Base-by-base conservation (phyloP, 1,139 yeast species). In the Arxiozyma slooffiae region DNA sequence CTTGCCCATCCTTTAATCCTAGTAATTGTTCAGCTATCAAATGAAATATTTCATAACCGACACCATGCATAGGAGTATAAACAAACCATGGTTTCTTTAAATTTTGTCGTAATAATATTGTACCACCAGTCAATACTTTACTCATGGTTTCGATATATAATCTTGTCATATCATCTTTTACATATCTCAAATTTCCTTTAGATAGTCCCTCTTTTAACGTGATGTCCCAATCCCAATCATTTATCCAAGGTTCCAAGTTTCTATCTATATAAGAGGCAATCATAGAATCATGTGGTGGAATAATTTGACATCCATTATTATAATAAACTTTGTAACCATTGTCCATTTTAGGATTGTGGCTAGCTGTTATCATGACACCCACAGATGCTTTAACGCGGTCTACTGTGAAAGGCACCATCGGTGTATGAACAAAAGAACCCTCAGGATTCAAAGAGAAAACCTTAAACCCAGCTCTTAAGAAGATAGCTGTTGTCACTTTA, bases 241-340 rank as follows among this genome's bases (percentile, higher is more conserved):
- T 65, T 9, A 62, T 64, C 81, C 86, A 78, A 1, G 95, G 94
- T 3, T 56, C 63, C 57, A 86, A 69, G 62, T 87, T 86, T 16
- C 69, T 60, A 23, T 75, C 74, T 38, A 92, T 92, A 4, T 74
- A 65, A 1, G 64, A 55, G 6, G 96, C 90, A 57, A 92, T 92
- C 1, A 76, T 81, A 5, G 63, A 60, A 62, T 92, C 97, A 62
- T 84, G 87, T 0, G 97, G 97, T 0, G 97, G 94, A 47, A 90
- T 88, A 55, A 92, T 92, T 66, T 92, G 97, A 66, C 97, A 90
- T 6, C 97, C 97, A 62, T 92, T 92, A 17, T 77, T 73, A 79
- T 94, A 88, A 70, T 92, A 90, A 0, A 92, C 97, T 63, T 92
- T 92, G 70, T 88, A 92, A 0, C 98, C 98, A 62, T 92, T 92